Evolutionary conservation across 768 basidiomycete species (phyloP), one percentile per base, ranked within the genome.

Genomic region (Clitopilus passeckerianus): DNA sequence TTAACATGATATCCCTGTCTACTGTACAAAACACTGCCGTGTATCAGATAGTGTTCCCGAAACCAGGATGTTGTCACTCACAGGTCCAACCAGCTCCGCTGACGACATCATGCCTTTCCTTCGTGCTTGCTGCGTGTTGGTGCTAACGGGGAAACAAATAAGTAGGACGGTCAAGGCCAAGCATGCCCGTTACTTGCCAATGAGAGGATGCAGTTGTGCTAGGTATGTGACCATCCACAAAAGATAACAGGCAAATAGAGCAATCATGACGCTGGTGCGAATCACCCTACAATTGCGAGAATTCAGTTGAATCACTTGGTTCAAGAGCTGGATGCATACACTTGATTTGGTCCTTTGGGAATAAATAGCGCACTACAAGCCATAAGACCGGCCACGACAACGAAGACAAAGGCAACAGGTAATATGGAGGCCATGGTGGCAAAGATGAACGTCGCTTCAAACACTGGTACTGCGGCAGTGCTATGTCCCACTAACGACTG

Each of bases 171-270:
- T 2, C 24, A 10, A 10, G 14, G 27, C n/a, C 15, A 53, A 33
- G 15, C 30, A 54, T 1, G 33, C 12, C 22, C 1, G 6, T 54
- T n/a, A 75, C 85, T 61, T 63, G 95, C 95, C 75, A 68, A 96
- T 86, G 55, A 98, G 80, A 35, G 95, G 95, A 69, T 98, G 87
- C 55, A 97, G 72, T 69, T 98, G 95, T 0, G 95, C 94, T 70
- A 97, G 80, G 74, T 96, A 98, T n/a, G 95, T 95, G 68, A 96
- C 85, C 76, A 89, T 89, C 95, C 95, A 98, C 86, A 98, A 88
- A 66, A 98, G 83, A 77, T 95, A 98, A 74, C 92, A 95, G 58
- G 83, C 89, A 2, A 85, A 77, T 16, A 98, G 73, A 1, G 91
- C 82, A 61, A 98, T 83, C 76, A 93, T 79, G 53, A 93, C 69